phyloP scores from a whole-genome alignment of 805 yeast genomes.

The Kluyveromyces lactis region DNA sequence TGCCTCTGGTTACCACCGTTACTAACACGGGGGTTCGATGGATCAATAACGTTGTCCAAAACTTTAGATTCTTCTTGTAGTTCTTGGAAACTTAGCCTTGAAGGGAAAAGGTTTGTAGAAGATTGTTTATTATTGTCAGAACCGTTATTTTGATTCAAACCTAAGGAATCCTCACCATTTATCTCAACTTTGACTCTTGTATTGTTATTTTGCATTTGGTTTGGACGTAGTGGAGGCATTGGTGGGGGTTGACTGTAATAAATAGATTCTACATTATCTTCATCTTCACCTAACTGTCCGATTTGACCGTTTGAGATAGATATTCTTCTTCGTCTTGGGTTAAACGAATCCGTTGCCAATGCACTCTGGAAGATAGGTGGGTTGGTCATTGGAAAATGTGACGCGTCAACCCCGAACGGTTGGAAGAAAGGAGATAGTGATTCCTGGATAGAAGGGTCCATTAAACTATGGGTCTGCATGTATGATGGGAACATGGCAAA shows the following conservation, averaged over 20 bases:
- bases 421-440: constrained; percentile 35
- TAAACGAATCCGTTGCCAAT: constrained; percentile 25
- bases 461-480: constrained; percentile 9
- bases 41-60: neutral
- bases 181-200: neutral
- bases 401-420: constrained; percentile 36
- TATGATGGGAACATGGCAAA: constrained; percentile 5
- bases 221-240: constrained; percentile 11
- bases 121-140: neutral
- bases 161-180: constrained; percentile 10
- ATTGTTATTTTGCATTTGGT: neutral
- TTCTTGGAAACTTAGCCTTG: constrained; percentile 9
- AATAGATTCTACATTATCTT: constrained; percentile 30
- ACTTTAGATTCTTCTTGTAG: constrained; percentile 6
- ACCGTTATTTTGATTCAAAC: constrained; percentile 33
- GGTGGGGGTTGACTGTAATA: constrained; percentile 32
- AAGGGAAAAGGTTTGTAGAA: constrained; percentile 34
- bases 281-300: constrained; percentile 53
- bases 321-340: constrained; percentile 43
- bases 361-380: constrained; percentile 41
- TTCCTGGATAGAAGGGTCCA: constrained; percentile 29
- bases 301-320: constrained; percentile 83
- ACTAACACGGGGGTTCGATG: neutral
- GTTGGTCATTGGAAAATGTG: constrained; percentile 37
- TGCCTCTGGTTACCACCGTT: neutral